phyloP scores from a whole-genome alignment of 2,329 filamentous ascomycete species.

The Penicillium sp. region DNA sequence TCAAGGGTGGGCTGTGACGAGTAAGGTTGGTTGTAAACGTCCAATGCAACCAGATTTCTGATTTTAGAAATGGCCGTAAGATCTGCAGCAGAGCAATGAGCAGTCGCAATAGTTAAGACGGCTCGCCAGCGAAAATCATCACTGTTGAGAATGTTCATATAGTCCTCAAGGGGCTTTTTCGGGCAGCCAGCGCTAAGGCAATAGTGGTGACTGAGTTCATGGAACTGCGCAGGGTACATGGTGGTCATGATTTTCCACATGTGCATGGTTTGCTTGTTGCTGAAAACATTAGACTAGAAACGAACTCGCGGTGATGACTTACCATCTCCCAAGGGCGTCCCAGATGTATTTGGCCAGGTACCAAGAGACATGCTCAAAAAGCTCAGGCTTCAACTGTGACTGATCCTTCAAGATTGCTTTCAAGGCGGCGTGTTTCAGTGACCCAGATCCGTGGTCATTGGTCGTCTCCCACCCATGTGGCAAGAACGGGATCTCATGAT shows the following conservation, averaged over 20 bases:
- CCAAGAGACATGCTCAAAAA: conserved; percentile 45
- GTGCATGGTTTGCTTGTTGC: conserved; percentile 41
- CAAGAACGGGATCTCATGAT: conserved; percentile 41
- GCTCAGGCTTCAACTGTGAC: conserved; percentile 33
- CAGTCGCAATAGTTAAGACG: conserved; percentile 36
- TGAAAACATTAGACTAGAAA: conserved; percentile 14
- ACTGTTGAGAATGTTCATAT: conserved; percentile 38
- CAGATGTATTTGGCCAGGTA: conserved; percentile 42
- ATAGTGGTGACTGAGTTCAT: conserved; percentile 29
- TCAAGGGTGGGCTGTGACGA: conserved; percentile 5
- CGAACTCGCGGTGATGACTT: conserved; percentile 11
- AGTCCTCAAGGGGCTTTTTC: conserved; percentile 34
- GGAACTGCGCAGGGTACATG: conserved; percentile 41
- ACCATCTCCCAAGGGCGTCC: conserved; percentile 41
- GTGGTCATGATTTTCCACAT: conserved; percentile 48
- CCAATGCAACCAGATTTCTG: conserved; percentile 44
- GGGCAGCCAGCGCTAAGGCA: conserved; percentile 33
- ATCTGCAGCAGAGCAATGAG: conserved; percentile 34
- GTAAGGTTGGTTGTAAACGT: conserved; percentile 31
- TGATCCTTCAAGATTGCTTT: conserved; percentile 38
- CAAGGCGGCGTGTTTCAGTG: conserved; percentile 40
- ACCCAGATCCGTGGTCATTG: conserved; percentile 30
- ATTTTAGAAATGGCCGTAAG: conserved; percentile 42
- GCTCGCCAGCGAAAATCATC: conserved; percentile 36
- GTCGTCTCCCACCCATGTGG: conserved; percentile 28